Percentiles rank a stretch among this genome's conserved stretches.
Conservation (phyloP, 306 rosid species). For the Ormosia emarginata region DNA sequence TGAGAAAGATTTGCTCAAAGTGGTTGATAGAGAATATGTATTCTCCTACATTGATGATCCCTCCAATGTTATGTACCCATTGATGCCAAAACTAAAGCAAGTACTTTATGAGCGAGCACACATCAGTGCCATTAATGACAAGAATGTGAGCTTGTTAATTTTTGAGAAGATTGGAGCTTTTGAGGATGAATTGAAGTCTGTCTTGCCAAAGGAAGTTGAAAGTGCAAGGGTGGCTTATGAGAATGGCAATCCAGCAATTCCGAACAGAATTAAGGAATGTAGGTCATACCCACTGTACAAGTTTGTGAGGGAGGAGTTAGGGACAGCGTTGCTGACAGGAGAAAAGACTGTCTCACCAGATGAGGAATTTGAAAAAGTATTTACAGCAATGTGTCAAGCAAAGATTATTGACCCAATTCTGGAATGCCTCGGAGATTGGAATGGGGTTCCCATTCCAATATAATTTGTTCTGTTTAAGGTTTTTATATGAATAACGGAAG, state of each 20-base stretch:
- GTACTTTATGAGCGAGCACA: constrained; percentile 42
- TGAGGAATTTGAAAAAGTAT: constrained; percentile 57
- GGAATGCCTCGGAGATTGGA: constrained; percentile 42
- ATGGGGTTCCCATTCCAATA: constrained; percentile 30
- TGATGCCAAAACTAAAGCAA: constrained; percentile 45
- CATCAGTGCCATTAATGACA: constrained; percentile 18
- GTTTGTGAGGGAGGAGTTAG: constrained; percentile 47
- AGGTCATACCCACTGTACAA: constrained; percentile 54
- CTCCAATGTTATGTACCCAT: constrained; percentile 25
- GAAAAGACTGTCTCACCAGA: constrained; percentile 49
- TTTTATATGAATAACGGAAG: not conserved
- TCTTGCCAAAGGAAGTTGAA: constrained; percentile 42
- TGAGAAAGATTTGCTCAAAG: constrained; percentile 35
- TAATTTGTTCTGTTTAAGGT: not conserved
- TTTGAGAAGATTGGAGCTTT: constrained; percentile 44
- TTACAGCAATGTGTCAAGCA: constrained; percentile 39
- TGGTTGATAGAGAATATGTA: constrained; percentile 39
- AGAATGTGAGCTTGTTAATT: constrained; percentile 11
- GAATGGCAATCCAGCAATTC: constrained; percentile 32
- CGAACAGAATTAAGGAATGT: constrained; percentile 42
- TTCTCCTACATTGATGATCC: constrained; percentile 50
- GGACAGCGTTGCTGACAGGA: constrained; percentile 36
- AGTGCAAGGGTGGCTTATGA: constrained; percentile 36
- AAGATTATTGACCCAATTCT: constrained; percentile 46
- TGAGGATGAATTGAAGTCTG: constrained; percentile 31